Base-by-base conservation (phyloP, 2,329 filamentous ascomycete species). In the Ophiostoma tasmaniense region DNA sequence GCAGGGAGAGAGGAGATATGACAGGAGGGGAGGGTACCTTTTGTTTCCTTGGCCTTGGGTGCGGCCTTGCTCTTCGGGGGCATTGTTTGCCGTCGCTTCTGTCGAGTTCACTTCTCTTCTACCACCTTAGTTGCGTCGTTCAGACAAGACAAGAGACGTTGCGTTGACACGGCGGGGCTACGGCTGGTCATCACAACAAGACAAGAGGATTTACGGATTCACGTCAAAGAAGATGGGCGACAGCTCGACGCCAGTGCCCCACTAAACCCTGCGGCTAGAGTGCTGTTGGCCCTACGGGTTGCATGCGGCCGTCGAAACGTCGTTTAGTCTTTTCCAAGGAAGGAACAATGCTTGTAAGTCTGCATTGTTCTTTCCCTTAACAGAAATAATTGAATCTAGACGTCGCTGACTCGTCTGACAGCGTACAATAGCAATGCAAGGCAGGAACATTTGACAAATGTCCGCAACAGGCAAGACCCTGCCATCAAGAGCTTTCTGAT, bases 1-100 rank as follows among this genome's bases (percentile, higher is more conserved):
- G 28, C 14, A 3, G 28, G 55, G 20, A 3, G 14, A 62, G 55
- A 61, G 50, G 33, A 33, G 6, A n/a, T n/a, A n/a, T n/a, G n/a
- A 6, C 3, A 33, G 55, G 30, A 39, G 42, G 45, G 30, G 39
- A 11, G 59, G 25, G n/a, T 55, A 76, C 73, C 70, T 75, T 75
- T 68, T n/a, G 71, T 62, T 69, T 75, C 75, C 70, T 77, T 77
- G 71, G 76, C 70, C 75, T 70, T 73, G 20, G 71, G 67, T 45
- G 69, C 68, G 68, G 70, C 74, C 73, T 76, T 77, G 67, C 74
- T 73, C 71, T 77, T 77, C 68, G 76, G 74, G 71, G 77, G 77
- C 77, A 78, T 78, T 68, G 73, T 75, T 67, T 68, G 70, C 69
- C 70, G n/a, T 35, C 50, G 33, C 22, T 39, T 62, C 28, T 66